Percentiles rank a stretch among this genome's conserved stretches.
phyloP scores from a whole-genome alignment of 768 basidiomycete genomes.

The Termitomyces sp. region DNA sequence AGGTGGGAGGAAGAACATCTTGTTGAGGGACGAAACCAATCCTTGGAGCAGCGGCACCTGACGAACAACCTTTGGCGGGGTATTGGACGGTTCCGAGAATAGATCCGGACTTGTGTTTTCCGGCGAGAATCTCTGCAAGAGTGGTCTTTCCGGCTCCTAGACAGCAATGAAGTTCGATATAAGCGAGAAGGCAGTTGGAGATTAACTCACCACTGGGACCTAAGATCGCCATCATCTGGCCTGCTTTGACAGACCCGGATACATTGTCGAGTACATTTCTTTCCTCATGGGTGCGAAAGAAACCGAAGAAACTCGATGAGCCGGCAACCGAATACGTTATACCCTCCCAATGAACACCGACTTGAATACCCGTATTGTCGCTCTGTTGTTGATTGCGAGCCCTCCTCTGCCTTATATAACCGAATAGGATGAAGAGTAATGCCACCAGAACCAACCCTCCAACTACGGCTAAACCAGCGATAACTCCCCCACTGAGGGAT shows the following conservation, averaged over 20 bases:
- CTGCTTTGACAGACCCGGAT: conserved; percentile 69
- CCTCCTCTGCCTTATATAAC: conserved; percentile 56
- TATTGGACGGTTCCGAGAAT: conserved; percentile 66
- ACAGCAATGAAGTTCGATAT: neutral
- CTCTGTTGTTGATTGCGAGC: conserved; percentile 49
- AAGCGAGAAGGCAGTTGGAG: neutral
- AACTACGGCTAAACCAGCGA: conserved; percentile 87
- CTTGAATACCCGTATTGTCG: conserved; percentile 46
- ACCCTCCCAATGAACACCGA: conserved; percentile 65
- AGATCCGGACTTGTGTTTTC: conserved; percentile 74
- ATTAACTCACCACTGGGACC: conserved; percentile 76
- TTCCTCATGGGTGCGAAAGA: conserved; percentile 36
- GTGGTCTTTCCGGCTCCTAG: conserved; percentile 88
- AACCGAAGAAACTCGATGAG: conserved; percentile 14
- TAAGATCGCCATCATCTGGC: conserved; percentile 88
- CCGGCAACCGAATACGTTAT: conserved; percentile 64
- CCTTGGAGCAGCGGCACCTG: conserved; percentile 37
- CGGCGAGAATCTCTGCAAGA: conserved; percentile 86
- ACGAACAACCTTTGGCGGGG: conserved; percentile 31
- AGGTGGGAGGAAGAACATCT: conserved; percentile 74
- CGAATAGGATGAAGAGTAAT: conserved; percentile 59
- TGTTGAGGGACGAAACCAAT: conserved; percentile 88
- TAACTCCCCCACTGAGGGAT: conserved; percentile 76
- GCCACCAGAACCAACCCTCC: conserved; percentile 61
- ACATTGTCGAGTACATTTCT: conserved; percentile 71